Conservation (phyloP, 75 land plant genomes). For the Pinus tabuliformis region DNA sequence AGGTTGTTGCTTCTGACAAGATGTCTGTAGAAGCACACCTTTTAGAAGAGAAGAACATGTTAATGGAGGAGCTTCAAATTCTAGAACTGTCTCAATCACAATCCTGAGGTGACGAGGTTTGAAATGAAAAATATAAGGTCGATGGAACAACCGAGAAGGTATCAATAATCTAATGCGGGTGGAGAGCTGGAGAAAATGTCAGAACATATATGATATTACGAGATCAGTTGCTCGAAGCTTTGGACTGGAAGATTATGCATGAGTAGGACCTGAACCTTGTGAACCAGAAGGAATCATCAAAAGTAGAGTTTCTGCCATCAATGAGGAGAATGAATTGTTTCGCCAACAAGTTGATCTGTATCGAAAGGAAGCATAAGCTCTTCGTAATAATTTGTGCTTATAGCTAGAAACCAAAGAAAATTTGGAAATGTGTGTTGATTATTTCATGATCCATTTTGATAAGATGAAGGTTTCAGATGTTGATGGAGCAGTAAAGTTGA, state of each 20-base stretch:
- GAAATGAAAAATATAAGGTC: too few species aligned
- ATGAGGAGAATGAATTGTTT: constrained; percentile 60
- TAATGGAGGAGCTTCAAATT: too few species aligned
- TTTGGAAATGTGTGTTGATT: constrained; percentile 52
- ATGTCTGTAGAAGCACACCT: too few species aligned
- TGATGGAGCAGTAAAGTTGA: background rate
- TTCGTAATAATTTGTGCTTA: constrained; percentile 36
- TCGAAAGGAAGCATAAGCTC: constrained; percentile 40
- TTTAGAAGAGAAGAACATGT: too few species aligned
- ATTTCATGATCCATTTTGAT: constrained; percentile 11
- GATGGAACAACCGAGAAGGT: background rate
- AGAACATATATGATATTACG: constrained; percentile 62
- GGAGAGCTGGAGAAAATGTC: constrained; percentile 76
- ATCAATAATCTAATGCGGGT: constrained; percentile 72
- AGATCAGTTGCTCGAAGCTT: background rate
- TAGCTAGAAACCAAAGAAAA: constrained; percentile 56
- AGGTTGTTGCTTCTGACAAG: too few species aligned
- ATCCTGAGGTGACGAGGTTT: too few species aligned
- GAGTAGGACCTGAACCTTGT: too few species aligned
- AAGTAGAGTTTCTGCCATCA: constrained; percentile 24
- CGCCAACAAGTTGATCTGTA: constrained; percentile 59
- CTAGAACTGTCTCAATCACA: too few species aligned
- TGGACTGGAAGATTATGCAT: too few species aligned
- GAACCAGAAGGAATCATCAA: too few species aligned
- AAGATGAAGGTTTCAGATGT: background rate